Base-by-base conservation (phyloP, 108 stramenopile genomes). In the Ochromonas danica region DNA sequence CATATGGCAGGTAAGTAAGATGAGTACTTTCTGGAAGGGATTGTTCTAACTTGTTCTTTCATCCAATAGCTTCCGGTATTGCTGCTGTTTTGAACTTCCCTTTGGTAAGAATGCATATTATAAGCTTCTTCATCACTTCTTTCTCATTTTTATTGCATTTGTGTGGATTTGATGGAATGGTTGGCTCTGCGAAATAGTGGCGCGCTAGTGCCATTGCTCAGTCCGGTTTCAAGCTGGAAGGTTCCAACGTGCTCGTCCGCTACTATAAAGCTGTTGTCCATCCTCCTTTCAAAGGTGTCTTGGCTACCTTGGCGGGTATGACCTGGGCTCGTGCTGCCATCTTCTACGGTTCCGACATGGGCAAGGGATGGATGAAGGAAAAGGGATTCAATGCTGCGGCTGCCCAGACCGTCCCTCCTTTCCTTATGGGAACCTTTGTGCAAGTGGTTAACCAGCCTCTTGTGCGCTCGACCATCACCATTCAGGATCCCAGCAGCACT, bases 291-390 rank as follows among this genome's bases (percentile, higher is more conserved):
- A 93, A 94, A 74, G 97, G 97, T 30, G 84, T 93, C 42, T 40
- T 86, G 0, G 95, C 94, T 0, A 94, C 94, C 6, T 88, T 97
- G 0, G 71, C 86, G 80, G 95, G 97, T 45, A 96, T 98, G 95
- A 94, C 94, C 10, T 98, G 95, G 94, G 97, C 97, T 2, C 86
- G 97, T 33, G 94, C 94, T 0, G 91, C 94, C 1, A 98, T 98
- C 43, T 98, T 98, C 82, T 97, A 87, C 71, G 92, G 96, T 14
- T 90, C 88, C 61, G 97, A 98, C 84, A 63, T 71, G 42, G 95
- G 95, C 1, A 91, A 91, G 71, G 87, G 88, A 27, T n/a, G 80
- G 0, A 45, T 94, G 33, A 39, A 82, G 43, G 28, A 78, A 1
- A 43, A 41, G 10, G 62, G 63, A 6, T 33, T 39, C 35, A 33